Evolutionary conservation across 148 eudicot genomes (phyloP), one percentile per base, ranked within the genome.

Genomic region (Fallopia convolvulus): DNA sequence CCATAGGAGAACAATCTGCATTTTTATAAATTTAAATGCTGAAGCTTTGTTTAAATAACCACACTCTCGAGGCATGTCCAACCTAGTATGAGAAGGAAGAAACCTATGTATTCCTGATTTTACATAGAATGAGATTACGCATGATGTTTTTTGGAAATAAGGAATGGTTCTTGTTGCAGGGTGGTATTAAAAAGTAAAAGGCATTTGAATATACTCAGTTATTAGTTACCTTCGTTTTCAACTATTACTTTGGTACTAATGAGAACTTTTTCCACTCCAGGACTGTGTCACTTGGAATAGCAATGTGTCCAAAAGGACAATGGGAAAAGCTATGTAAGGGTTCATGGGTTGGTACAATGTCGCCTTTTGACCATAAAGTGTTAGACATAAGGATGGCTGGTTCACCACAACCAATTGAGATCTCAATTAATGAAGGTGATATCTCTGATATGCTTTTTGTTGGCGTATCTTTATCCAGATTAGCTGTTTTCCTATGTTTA

Each of bases 321-420:
- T 96, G 98, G 98, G 88, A 88, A 77, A 96, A 83, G 82, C 89
- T 89, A 76, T 72, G 84, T 36, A 86, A 88, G 80, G 94, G 87
- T 74, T 83, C 86, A 74, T 91, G 98, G 94, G 86, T 86, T 60
- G 76, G 84, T 79, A 82, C 91, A 77, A 92, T 93, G 94, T 96
- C 98, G 26, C 97, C 99, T 42, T 96, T 86, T 78, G 98, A 93
- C 83, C 81, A 96, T 84, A 93, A 88, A 80, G 53, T 96, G 32
- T 60, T 93, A 76, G 98, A 96, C 83, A 68, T 91, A 68, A 82
- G 97, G 60, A 79, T 87, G 79, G 76, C 79, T 58, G 84, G 85
- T 71, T 82, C 91, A 60, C 85, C 89, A 75, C 36, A 81, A 84
- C 77, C 84, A 74, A 68, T 93, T 74, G 80, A 84, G 81, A 85